phyloP scores from a whole-genome alignment of 164 flowering plant genomes.

The Berberis vulgaris region DNA sequence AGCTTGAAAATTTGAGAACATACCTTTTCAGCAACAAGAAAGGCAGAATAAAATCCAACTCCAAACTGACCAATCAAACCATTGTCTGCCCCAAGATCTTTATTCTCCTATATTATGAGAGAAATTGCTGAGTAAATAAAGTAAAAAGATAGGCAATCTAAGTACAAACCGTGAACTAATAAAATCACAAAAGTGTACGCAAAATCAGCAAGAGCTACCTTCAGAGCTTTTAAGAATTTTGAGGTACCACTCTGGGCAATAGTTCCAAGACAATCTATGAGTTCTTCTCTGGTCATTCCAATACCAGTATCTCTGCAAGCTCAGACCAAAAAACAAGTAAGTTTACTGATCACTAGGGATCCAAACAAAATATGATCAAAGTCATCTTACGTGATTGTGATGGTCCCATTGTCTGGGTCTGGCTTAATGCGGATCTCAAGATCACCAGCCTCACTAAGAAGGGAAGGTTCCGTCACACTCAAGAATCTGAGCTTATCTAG shows the following conservation, averaged over 20 bases:
- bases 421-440: conserved; percentile 89
- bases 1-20: background rate
- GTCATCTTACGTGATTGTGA: conserved; percentile 64
- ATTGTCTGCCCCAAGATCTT: conserved; percentile 83
- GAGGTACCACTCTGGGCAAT: conserved; percentile 99
- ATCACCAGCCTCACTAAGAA: conserved; percentile 85
- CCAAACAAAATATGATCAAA: background rate
- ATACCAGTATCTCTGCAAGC: conserved; percentile 85
- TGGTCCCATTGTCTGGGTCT: conserved; percentile 93
- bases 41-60: conserved; percentile 97
- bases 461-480: conserved; percentile 84
- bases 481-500: conserved; percentile 87
- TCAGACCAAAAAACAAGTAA: background rate
- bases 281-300: conserved; percentile 96
- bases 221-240: conserved; percentile 77
- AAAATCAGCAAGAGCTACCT: conserved; percentile 36
- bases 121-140: background rate
- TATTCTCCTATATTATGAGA: conserved; percentile 52
- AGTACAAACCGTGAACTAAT: background rate
- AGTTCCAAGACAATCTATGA: conserved; percentile 93
- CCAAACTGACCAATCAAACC: conserved; percentile 97
- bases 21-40: conserved; percentile 89
- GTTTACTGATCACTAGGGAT: background rate
- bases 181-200: background rate
- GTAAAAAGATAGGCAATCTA: background rate